Evolutionary conservation across 1,139 yeast genomes (phyloP), one percentile per base, ranked within the genome.

Genomic region (Yamadazyma sp.): DNA sequence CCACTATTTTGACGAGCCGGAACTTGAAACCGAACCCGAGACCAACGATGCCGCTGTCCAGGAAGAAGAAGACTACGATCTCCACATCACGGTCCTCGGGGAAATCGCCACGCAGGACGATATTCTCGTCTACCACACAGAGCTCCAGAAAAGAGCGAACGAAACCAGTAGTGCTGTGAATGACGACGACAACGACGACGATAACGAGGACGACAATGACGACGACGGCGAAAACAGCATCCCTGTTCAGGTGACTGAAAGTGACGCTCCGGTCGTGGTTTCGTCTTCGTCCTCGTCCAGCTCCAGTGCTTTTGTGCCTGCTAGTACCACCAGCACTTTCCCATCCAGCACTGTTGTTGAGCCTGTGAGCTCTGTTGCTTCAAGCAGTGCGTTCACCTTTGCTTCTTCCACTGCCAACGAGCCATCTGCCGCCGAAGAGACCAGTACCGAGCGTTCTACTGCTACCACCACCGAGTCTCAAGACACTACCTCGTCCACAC

Each of bases 151-250:
- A n/a, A 31, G 34, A 23, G 34, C 34, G 11, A 31, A 30, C 20
- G 11, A 25, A 5, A 30, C 33, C 15, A 26, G 16, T 15, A 26
- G 29, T 26, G 16, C 20, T 27, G 18, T 12, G 6, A 15, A 13
- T 12, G 28, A 25, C 6, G 16, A 13, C 16, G 16, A 10, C 28
- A 15, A 13, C 16, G 28, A 25, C 10, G 16, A 25, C 16, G 33
- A 31, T 25, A 20, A 22, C 9, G 46, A 38, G 7, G 41, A 35
- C 12, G 39, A 33, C 16, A 41, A 26, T 11, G 37, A 38, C 14
- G 34, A 33, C n/a, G 25, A 38, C 16, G 31, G 33, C 16, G 38
- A 20, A 6, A 29, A 27, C 13, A 40, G 27, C 14, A 29, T n/a
- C n/a, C n/a, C n/a, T n/a, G n/a, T n/a, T n/a, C n/a, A n/a, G n/a